A percentile compares a stretch with the other conserved stretches of the same genome.
Conservation (phyloP, 2,329 filamentous ascomycete species). For the Nemania serpens region DNA sequence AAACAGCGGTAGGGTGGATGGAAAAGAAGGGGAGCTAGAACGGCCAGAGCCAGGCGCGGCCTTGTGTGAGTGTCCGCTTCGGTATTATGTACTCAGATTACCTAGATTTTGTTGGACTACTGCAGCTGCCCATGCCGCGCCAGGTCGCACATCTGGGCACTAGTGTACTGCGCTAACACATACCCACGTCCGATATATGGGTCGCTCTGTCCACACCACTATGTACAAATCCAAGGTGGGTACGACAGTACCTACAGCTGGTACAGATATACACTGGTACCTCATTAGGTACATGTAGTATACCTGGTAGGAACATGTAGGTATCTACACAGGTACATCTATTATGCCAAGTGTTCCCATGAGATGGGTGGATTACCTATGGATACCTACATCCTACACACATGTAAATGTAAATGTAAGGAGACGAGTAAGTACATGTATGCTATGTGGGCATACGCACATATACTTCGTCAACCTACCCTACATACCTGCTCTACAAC, state of each 20-base stretch:
- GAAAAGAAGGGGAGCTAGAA: conserved; percentile 32
- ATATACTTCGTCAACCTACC: no score
- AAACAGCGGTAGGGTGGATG: conserved; percentile 35
- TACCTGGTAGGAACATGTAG: no score
- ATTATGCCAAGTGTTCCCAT: no score
- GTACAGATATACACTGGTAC: neutral
- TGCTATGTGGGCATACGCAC: no score
- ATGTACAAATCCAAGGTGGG: neutral
- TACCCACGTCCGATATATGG: conserved; percentile 3
- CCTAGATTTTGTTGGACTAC: conserved; percentile 28
- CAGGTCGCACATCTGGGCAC: conserved; percentile 2
- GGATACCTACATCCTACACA: no score
- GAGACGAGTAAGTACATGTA: no score
- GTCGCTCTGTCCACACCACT: neutral
- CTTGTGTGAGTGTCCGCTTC: conserved; percentile 29
- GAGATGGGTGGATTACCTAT: neutral
- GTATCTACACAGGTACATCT: no score
- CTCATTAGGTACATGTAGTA: no score
- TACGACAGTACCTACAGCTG: neutral
- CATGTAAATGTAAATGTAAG: no score
- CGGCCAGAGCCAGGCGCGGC: conserved; percentile 14
- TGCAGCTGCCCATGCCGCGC: conserved; percentile 28
- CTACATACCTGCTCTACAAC: neutral
- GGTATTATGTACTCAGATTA: conserved; percentile 30
- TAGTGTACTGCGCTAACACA: neutral